Evolutionary conservation across 2,329 filamentous ascomycete species (phyloP).

Genomic region (Phaeosphaeria sp.): DNA sequence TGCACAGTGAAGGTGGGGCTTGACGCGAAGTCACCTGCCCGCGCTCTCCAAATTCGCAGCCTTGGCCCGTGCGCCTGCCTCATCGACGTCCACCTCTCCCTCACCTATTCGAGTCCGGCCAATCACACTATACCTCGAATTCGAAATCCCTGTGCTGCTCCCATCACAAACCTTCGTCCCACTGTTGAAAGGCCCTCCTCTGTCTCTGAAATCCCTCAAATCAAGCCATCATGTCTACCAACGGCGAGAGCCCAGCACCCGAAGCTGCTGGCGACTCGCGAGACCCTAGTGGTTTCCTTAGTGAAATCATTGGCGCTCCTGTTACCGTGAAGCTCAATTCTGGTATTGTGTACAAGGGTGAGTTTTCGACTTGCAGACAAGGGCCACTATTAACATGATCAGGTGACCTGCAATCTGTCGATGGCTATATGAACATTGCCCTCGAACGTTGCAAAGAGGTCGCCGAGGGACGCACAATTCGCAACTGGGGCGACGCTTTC

Average conservation of each 20-base stretch:
- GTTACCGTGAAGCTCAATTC: conserved; percentile 98
- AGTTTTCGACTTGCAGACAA: conserved; percentile 5
- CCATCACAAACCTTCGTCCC: background rate
- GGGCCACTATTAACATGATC: conserved; percentile 11
- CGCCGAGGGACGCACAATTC: conserved; percentile 81
- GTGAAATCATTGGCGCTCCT: conserved; percentile 90
- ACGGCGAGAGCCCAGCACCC: conserved; percentile 68
- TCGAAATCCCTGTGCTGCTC: background rate
- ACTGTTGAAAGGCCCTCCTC: too few relatives aligned
- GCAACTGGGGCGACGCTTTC: conserved; percentile 92
- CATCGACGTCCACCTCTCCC: background rate
- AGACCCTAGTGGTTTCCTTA: conserved; percentile 91
- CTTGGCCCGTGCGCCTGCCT: conserved; percentile 14
- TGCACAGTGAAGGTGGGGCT: conserved; percentile 1
- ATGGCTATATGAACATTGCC: conserved; percentile 99
- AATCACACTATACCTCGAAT: background rate
- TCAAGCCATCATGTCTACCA: conserved; percentile 23
- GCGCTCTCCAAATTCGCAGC: background rate
- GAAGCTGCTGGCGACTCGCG: conserved; percentile 76
- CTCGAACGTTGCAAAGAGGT: conserved; percentile 93
- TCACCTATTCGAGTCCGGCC: background rate
- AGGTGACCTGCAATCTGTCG: conserved; percentile 95
- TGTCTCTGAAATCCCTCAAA: background rate
- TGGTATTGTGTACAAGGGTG: conserved; percentile 97
- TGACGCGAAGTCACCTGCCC: conserved; percentile 2